Percentiles rank a stretch among this genome's conserved stretches.
Conservation (phyloP, 768 basidiomycete genomes). For the Boletus pseudopeckii region DNA sequence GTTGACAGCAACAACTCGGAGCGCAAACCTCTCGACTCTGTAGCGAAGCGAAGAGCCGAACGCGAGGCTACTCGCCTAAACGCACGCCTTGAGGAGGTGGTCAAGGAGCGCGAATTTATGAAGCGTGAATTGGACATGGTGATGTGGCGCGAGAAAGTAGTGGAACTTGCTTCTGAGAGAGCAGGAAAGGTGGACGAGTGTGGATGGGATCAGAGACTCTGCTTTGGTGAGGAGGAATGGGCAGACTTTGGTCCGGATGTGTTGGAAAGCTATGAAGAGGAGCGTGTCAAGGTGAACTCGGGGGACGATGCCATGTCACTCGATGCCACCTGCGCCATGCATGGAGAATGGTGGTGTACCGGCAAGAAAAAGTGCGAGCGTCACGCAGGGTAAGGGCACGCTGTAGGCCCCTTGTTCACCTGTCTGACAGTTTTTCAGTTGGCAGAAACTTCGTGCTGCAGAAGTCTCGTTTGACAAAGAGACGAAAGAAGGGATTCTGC, state of each 20-base stretch:
- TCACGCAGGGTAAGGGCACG: conserved; percentile 60
- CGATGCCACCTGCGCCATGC: conserved; percentile 29
- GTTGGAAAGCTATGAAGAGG: conserved; percentile 66
- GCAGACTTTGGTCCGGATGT: conserved; percentile 63
- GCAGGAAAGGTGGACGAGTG: conserved; percentile 67
- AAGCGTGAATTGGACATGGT: conserved; percentile 69
- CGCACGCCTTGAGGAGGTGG: conserved; percentile 51
- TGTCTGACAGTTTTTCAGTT: conserved; percentile 41
- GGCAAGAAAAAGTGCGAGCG: conserved; percentile 74
- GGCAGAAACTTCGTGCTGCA: conserved; percentile 72
- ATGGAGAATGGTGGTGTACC: conserved; percentile 74
- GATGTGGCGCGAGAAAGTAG: conserved; percentile 64
- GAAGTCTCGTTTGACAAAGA: conserved; percentile 77
- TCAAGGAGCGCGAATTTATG: conserved; percentile 58
- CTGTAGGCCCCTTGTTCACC: not conserved
- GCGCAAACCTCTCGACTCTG: conserved; percentile 25
- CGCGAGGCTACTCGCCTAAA: conserved; percentile 58
- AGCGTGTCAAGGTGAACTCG: conserved; percentile 32
- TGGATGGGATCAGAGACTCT: conserved; percentile 86
- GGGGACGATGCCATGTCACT: conserved; percentile 39
- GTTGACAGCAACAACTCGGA: conserved; percentile 9
- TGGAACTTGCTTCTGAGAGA: conserved; percentile 64
- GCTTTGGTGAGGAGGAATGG: conserved; percentile 80
- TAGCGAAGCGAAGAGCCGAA: conserved; percentile 45
- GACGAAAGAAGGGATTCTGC: conserved; percentile 63